Evolutionary conservation across 208 protist species (phyloP), one percentile per base, ranked within the genome.

Genomic region (Strigomonas oncopelti): DNA sequence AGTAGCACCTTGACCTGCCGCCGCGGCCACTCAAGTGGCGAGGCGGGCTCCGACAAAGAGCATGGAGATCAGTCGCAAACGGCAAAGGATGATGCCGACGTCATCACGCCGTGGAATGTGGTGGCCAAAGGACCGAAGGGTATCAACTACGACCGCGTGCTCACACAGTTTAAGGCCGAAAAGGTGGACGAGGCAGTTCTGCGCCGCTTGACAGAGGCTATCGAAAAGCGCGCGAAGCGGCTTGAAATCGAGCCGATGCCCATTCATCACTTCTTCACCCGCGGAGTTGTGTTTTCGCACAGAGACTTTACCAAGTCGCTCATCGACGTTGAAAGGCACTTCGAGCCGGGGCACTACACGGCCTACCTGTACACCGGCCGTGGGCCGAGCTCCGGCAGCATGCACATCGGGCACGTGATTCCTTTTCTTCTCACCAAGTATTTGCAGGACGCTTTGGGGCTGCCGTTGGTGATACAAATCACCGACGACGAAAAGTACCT

Each of bases 401-500:
- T 99, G 84, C 98, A 99, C 77, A 48, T 99, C 54, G 98, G 99
- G 25, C 99, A 99, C 79, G 80, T 99, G 20, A 75, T 99, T 32
- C 98, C 98, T 8, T 99, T 99, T 67, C 52, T 99, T 18, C 95
- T 99, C 57, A 99, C 97, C 9, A 96, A 98, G 74, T 94, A 98
- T 64, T 81, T 99, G 60, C 99, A 99, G 81, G 97, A 99, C n/a
- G 88, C 83, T 9, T 97, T 99, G 63, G 72, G 90, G 28, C 90
- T 98, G 20, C 97, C 98, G n/a, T 71, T 99, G 7, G 98, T 99
- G 13, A 97, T 99, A 66, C 98, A 99, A 77, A 93, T 99, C 72
- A 99, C 98, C 22, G 99, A 99, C 71, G 99, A 99, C 78, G 99
- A 99, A 75, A 99, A 99, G 82, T 99, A 93, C 61, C 87, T 99